Conservation (phyloP, 495 filamentous ascomycete genomes). For the Lophiotrema nucula region DNA sequence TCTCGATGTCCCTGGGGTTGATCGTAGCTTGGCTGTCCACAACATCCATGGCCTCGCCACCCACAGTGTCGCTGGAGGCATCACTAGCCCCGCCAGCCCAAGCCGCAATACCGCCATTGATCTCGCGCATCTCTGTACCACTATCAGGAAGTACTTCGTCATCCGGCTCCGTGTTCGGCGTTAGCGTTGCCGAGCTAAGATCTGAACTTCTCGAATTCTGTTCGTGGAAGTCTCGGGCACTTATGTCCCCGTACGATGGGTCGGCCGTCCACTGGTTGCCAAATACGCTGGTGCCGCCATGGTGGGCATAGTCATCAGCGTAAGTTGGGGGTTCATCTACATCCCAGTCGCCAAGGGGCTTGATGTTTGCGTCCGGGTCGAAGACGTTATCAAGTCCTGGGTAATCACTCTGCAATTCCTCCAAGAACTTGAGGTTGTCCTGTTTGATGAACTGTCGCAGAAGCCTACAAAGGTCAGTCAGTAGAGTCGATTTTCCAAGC, state of each 20-base stretch:
- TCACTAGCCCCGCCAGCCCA: conserved; percentile 5
- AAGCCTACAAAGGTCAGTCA: too few species aligned
- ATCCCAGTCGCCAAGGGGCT: conserved; percentile 5
- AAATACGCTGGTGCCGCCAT: not conserved
- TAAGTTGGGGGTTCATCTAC: not conserved
- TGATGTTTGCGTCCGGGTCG: not conserved
- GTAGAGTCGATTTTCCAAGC: too few species aligned
- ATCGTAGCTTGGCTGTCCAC: not conserved
- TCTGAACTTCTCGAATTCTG: conserved; percentile 4
- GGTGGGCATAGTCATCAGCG: not conserved
- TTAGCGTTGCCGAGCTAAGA: conserved; percentile 23
- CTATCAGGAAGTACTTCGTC: not conserved
- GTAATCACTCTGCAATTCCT: conserved; percentile 6
- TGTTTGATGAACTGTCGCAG: conserved; percentile 21
- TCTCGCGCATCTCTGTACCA: conserved; percentile 24
- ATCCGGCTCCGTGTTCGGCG: conserved; percentile 25
- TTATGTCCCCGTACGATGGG: conserved; percentile 1
- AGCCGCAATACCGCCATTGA: conserved; percentile 12
- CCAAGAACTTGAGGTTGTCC: conserved; percentile 23
- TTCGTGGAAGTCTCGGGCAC: conserved; percentile 11
- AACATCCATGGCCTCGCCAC: conserved; percentile 12
- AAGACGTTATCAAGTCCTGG: not conserved
- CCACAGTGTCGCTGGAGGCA: conserved; percentile 9
- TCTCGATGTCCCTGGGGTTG: conserved; percentile 14
- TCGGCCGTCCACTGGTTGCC: too few species aligned